Base-by-base conservation (phyloP, 2,329 filamentous ascomycete genomes). In the Rutstroemia sp. region DNA sequence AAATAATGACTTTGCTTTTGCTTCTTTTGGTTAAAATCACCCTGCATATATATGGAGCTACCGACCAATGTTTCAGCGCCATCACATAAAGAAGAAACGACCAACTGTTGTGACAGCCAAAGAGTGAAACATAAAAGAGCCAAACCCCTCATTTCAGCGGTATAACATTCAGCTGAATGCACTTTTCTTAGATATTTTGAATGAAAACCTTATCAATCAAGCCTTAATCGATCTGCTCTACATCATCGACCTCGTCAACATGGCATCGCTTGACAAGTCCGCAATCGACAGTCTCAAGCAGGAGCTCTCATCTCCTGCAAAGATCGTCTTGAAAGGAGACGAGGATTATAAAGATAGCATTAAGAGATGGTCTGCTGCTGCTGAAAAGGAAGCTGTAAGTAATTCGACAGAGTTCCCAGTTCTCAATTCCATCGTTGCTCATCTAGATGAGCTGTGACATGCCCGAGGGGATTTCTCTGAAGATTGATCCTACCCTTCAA, bases 351-450 rank as follows among this genome's bases (percentile, higher is more conserved):
- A 42, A 8, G 39, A 57, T 25, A 61, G 59, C 34, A 49, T 64
- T 39, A 57, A 59, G 44, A 47, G 64, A 18, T 67, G 65, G 65
- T 57, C 58, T n/a, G 48, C 42, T 10, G 57, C 61, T 19, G 59
- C 63, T 14, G 61, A 61, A 30, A 65, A 61, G 51, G 42, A 47
- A 4, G 64, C 63, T 46, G 63, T 66, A 38, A 34, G 59, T 61
- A 30, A 53, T 16, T 50, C 16, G 21, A 21, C 23, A 23, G 5
- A 42, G 14, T 52, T 8, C 10, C 21, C 41, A 42, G 14, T 52
- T 8, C 10, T 30, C 41, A 4, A 18, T 37, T 37, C 34, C 5
- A 19, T 34, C 8, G 5, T 52, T 37, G 2, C 5, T 14, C 16
- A 14, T 19, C 9, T 3, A 19, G 39, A 14, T n/a, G 25, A 7